phyloP scores from a whole-genome alignment of 192 early-diverging fungal species.

The Rhizophagus clarus region DNA sequence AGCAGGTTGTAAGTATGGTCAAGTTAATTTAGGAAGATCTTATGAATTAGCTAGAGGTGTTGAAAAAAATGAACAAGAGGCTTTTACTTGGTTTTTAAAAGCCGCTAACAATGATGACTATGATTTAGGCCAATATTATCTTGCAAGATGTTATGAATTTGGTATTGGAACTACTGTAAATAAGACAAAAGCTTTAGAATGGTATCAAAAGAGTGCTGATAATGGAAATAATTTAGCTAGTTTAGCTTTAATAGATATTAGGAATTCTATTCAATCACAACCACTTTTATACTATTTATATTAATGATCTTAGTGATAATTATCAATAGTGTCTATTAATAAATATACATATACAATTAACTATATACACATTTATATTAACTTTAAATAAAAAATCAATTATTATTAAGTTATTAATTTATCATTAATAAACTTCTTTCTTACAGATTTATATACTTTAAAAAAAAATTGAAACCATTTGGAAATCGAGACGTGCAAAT shows the following conservation, averaged over 20 bases:
- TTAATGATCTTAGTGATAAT: too few relatives aligned
- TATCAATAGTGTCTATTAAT: too few relatives aligned
- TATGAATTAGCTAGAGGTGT: not conserved
- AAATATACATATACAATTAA: too few relatives aligned
- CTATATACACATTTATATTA: too few relatives aligned
- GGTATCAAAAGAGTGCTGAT: not conserved
- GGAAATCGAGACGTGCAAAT: too few relatives aligned
- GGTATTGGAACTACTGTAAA: conserved; percentile 51
- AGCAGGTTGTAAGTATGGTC: not conserved
- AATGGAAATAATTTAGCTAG: not conserved
- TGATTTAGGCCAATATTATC: conserved; percentile 47
- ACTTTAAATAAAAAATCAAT: too few relatives aligned
- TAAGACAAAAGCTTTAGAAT: not conserved
- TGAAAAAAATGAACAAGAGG: not conserved
- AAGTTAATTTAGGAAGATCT: not conserved
- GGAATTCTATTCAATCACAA: too few relatives aligned
- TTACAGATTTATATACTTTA: too few relatives aligned
- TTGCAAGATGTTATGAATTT: conserved; percentile 74
- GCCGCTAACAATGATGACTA: not conserved
- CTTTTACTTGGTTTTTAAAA: not conserved
- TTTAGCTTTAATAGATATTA: not conserved
- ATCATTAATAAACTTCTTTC: too few relatives aligned
- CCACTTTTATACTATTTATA: too few relatives aligned
- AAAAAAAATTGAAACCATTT: too few relatives aligned
- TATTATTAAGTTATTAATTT: too few relatives aligned